Evolutionary conservation across 2,329 filamentous ascomycete genomes (phyloP), one percentile per base, ranked within the genome.

Genomic region (Exutisphaerella laricina): DNA sequence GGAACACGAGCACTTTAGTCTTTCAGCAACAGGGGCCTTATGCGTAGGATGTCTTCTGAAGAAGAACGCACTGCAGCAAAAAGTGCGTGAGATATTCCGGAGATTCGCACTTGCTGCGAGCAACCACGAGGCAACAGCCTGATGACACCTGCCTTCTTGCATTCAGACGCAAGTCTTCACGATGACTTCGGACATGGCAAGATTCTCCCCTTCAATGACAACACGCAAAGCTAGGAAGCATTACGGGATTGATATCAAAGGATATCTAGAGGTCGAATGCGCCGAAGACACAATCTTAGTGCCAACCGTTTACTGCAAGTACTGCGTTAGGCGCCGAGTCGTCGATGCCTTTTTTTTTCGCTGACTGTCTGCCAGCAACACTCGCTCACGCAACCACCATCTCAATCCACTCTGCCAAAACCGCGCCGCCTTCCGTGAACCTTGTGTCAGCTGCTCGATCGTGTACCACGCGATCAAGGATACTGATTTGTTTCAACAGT

Each of bases 231-330:
- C 26, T 14, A 41, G 42, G 41, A 41, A 40, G 28, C 48, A 49
- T 17, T 53, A 46, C 45, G 54, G 50, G 16, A 49, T 53, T 29
- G 51, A 54, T 35, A 42, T 49, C 30, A 53, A 53, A 32, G 35
- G 48, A 21, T 55, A 49, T 29, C 30, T 53, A 14, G 45, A 46
- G 21, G 41, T 55, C 33, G 50, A 55, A 18, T 42, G 37, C 26
- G 36, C 35, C 4, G 41, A 41, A 39, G 41, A 50, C 22, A 20
- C 31, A 38, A 48, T 23, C 18, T 4, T 22, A 35, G 18, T 12
- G 8, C 20, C 33, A 23, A 35, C 33, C 5, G 33, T n/a, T 23
- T 7, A 35, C 18, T 9, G 33, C 33, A 35, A 35, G 33, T 20
- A n/a, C 23, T 3, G 9, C 14, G 14, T 21, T n/a, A 6, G 8